Conservation (phyloP, 1,139 yeast genomes). For the Pneumocystis wakefieldiae region DNA sequence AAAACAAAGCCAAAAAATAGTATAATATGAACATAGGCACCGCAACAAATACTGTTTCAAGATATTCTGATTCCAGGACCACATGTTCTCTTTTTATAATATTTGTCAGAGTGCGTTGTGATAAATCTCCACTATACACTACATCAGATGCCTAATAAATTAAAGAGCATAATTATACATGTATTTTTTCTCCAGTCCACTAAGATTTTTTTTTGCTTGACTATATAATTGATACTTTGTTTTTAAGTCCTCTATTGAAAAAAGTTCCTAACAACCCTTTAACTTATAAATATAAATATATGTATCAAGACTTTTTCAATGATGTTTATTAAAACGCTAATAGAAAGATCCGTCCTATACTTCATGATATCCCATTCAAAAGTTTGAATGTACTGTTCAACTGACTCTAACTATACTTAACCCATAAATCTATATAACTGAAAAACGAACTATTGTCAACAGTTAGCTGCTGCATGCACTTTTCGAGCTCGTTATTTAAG, state of each 20-base stretch:
- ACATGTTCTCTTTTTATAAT: slow-evolving; percentile 74
- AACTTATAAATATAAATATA: background rate
- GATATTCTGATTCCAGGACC: slow-evolving; percentile 70
- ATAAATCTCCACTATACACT: slow-evolving; percentile 51
- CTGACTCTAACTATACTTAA: slow-evolving; percentile 20
- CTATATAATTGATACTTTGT: slow-evolving; percentile 54
- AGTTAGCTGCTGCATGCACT: slow-evolving; percentile 33
- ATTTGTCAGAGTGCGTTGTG: slow-evolving; percentile 80
- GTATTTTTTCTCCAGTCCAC: slow-evolving; percentile 81
- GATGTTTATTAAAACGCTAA: slow-evolving; percentile 54
- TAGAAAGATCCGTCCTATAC: slow-evolving; percentile 70
- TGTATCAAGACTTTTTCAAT: slow-evolving; percentile 34
- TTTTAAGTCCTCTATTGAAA: slow-evolving; percentile 67
- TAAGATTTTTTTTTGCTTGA: slow-evolving; percentile 66
- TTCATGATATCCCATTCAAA: slow-evolving; percentile 82
- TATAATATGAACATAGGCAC: slow-evolving; percentile 46
- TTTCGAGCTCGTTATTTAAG: slow-evolving; percentile 32
- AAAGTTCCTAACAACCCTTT: slow-evolving; percentile 46
- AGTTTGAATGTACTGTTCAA: slow-evolving; percentile 49
- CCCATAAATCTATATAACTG: background rate
- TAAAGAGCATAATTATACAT: slow-evolving; percentile 23
- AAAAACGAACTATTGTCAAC: slow-evolving; percentile 33
- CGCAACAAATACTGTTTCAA: slow-evolving; percentile 68
- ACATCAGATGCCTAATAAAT: background rate
- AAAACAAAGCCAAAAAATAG: slow-evolving; percentile 34